These are phyloP conservation scores for Cladosporium sphaerospermum DNA, from an alignment of 2,329 filamentous ascomycete species.

Conservation along the genomic window DNA sequence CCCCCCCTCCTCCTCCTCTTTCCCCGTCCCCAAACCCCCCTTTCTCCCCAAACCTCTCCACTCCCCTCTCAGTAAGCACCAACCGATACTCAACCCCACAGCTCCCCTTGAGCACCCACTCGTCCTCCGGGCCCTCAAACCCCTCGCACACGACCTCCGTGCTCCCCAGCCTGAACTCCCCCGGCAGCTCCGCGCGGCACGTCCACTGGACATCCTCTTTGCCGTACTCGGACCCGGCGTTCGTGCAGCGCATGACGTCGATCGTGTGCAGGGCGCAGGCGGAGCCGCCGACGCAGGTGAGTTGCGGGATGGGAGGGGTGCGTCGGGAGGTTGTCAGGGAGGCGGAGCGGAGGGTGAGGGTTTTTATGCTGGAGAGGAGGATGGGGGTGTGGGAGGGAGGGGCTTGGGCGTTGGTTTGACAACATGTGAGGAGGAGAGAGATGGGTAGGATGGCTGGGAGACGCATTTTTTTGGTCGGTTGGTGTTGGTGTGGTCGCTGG, in stretches of 20 bases:
- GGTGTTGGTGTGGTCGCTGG: too few species aligned
- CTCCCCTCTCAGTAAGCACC: constrained; percentile 68
- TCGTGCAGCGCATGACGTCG: constrained; percentile 83
- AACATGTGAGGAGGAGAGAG: constrained; percentile 12
- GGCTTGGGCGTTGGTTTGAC: too few species aligned
- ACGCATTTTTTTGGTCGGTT: too few species aligned
- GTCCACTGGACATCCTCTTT: constrained; percentile 84
- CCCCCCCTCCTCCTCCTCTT: constrained; percentile 62
- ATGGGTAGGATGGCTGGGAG: constrained; percentile 7
- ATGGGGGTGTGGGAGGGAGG: constrained; percentile 42
- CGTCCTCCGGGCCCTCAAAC: constrained; percentile 68
- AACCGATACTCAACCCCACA: constrained; percentile 89
- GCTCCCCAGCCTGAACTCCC: constrained; percentile 66
- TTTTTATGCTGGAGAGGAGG: constrained; percentile 61
- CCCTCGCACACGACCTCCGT: constrained; percentile 94
- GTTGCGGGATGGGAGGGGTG: constrained; percentile 63
- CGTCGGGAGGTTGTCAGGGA: constrained; percentile 69
- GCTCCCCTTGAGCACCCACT: constrained; percentile 82
- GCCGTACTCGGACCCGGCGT: constrained; percentile 71
- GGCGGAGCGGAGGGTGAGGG: constrained; percentile 68
- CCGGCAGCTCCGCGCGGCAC: constrained; percentile 61
- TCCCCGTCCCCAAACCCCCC: constrained; percentile 44
- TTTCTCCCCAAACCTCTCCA: constrained; percentile 51
- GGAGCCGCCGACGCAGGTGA: constrained; percentile 65
- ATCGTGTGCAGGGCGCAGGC: constrained; percentile 60